phyloP scores from a whole-genome alignment of 2,329 filamentous ascomycete species.

The Fusarium tanahbumbuense region DNA sequence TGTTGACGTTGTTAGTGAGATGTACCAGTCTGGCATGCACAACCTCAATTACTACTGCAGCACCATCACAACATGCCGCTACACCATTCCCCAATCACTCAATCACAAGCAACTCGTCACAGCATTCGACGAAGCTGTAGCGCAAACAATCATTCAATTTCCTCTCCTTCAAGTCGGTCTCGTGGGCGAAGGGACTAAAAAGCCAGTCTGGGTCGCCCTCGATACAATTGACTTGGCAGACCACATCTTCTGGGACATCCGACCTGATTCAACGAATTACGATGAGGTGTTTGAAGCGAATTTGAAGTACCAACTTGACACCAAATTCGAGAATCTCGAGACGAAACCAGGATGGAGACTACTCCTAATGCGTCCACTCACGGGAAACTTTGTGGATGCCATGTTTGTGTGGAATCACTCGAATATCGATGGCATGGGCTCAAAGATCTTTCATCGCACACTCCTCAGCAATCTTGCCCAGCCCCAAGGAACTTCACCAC shows the following conservation, averaged over 20 bases:
- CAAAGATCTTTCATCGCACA: slow-evolving; percentile 6
- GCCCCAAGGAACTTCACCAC: neutral
- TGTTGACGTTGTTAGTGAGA: neutral
- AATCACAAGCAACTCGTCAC: neutral
- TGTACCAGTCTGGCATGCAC: slow-evolving; percentile 14
- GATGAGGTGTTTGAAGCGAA: neutral
- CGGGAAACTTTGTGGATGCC: neutral
- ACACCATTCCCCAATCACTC: neutral
- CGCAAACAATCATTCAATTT: neutral
- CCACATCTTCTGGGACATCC: slow-evolving; percentile 5
- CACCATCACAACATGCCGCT: slow-evolving; percentile 6
- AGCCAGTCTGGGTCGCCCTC: slow-evolving; percentile 2
- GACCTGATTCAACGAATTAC: neutral
- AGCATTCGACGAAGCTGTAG: slow-evolving; percentile 1
- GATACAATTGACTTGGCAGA: neutral
- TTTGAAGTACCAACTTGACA: slow-evolving; percentile 2
- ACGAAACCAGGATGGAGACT: slow-evolving; percentile 3
- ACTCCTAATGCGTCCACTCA: neutral
- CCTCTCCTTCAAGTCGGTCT: slow-evolving; percentile 3
- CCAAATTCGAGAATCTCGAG: neutral
- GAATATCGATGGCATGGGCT: neutral
- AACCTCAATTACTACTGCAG: neutral
- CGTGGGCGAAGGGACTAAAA: neutral
- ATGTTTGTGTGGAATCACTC: slow-evolving; percentile 17
- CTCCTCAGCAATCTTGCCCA: neutral